These are phyloP conservation scores for Durusdinium trenchii DNA, from an alignment of 73 alveolate genomes.

Conservation along the genomic window DNA sequence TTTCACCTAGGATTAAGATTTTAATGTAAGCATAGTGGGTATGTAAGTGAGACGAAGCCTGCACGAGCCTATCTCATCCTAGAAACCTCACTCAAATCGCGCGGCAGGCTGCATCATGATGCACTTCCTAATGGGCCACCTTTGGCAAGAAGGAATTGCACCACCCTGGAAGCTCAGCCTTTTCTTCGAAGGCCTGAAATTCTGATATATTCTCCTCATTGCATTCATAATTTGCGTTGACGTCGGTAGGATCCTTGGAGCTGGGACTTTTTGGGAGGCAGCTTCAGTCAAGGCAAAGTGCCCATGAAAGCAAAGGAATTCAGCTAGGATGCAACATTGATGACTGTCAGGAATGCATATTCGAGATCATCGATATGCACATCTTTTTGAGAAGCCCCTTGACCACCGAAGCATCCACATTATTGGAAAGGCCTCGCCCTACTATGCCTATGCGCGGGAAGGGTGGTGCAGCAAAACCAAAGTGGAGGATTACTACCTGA, in stretches of 20 bases:
- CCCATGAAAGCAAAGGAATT: no score
- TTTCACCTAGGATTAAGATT: no score
- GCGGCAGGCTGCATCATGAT: slow-evolving; percentile 83
- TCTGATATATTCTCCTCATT: no score
- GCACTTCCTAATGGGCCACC: slow-evolving; percentile 71
- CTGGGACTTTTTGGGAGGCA: not conserved
- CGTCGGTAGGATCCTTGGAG: not conserved
- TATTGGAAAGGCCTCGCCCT: slow-evolving; percentile 57
- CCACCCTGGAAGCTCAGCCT: slow-evolving; percentile 53
- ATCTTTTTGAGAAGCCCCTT: not conserved
- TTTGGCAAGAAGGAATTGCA: not conserved
- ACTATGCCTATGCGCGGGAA: slow-evolving; percentile 46
- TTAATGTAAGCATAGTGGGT: no score
- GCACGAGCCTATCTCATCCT: no score
- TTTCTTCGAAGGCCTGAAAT: slow-evolving; percentile 71
- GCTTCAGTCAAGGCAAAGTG: no score
- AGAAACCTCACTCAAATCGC: not conserved
- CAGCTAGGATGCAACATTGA: no score
- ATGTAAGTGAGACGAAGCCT: no score
- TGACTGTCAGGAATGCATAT: slow-evolving; percentile 68
- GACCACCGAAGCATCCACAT: slow-evolving; percentile 59
- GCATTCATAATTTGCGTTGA: no score
- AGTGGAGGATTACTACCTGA: slow-evolving; percentile 53
- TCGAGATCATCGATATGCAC: slow-evolving; percentile 36
- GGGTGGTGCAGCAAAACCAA: slow-evolving; percentile 37